Conservation (phyloP, 257 asterid genomes). For the Linaria vulgaris region DNA sequence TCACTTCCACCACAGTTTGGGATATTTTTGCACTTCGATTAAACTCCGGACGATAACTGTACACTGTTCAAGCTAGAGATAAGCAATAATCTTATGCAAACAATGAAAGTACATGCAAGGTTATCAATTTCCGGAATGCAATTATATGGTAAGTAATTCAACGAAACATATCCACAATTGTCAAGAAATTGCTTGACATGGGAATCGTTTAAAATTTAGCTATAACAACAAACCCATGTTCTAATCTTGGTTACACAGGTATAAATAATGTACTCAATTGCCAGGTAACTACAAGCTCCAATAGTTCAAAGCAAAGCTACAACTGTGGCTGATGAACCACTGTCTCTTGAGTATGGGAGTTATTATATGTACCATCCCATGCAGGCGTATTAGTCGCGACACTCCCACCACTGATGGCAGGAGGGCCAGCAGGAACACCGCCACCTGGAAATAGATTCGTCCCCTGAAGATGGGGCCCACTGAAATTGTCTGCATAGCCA, state of each 20-base stretch:
- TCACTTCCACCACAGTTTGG: not conserved
- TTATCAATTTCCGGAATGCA: not conserved
- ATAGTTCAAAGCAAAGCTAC: not conserved
- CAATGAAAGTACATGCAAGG: too few species aligned
- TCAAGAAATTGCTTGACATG: not conserved
- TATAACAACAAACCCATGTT: not conserved
- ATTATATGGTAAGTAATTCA: too few species aligned
- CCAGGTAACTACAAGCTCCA: not conserved
- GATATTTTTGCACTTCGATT: not conserved
- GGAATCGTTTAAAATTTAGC: not conserved
- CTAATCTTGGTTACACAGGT: too few species aligned
- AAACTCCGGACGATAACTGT: not conserved
- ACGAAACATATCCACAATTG: not conserved
- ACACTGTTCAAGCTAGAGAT: too few species aligned
- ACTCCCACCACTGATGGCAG: constrained; percentile 6
- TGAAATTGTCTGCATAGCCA: constrained; percentile 32
- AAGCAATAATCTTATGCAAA: too few species aligned
- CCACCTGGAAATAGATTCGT: constrained; percentile 39
- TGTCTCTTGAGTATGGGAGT: constrained; percentile 34
- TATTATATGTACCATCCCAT: constrained; percentile 45
- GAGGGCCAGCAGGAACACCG: constrained; percentile 29
- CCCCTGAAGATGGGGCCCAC: constrained; percentile 34
- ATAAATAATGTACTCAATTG: not conserved
- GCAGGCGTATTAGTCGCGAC: constrained; percentile 25
- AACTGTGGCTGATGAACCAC: constrained; percentile 22